Percentiles rank a stretch among this genome's conserved stretches.
Conservation (phyloP, 805 yeast genomes). For the Suhomyces faveliae region DNA sequence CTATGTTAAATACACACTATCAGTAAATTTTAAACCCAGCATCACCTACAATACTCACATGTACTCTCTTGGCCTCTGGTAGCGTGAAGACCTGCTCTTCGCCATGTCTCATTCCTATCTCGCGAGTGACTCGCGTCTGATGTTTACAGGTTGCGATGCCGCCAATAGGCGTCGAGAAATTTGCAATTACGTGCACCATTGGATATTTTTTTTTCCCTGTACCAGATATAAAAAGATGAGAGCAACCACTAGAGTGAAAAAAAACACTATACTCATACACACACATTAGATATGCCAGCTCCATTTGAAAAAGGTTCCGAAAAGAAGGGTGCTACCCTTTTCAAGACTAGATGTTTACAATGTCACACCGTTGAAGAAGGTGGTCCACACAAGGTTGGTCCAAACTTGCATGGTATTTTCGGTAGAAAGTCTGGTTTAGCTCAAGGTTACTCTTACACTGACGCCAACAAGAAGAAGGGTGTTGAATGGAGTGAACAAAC, state of each 20-base stretch:
- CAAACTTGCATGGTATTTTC: slow-evolving; percentile 92
- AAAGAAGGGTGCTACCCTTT: slow-evolving; percentile 92
- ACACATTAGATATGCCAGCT: slow-evolving; percentile 38
- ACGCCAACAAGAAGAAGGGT: slow-evolving; percentile 96
- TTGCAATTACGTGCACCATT: slow-evolving; percentile 9
- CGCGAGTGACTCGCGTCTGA: not conserved
- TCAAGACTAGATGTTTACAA: slow-evolving; percentile 98
- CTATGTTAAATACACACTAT: not conserved
- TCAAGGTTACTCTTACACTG: slow-evolving; percentile 93
- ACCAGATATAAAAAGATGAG: slow-evolving; percentile 6
- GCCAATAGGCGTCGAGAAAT: slow-evolving; percentile 12
- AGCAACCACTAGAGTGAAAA: not conserved
- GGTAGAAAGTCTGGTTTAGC: slow-evolving; percentile 93
- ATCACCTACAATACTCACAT: not conserved
- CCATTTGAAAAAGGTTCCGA: slow-evolving; percentile 42
- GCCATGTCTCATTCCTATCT: not conserved
- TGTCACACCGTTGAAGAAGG: slow-evolving; percentile 97
- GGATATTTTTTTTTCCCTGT: slow-evolving; percentile 6
- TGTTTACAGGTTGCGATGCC: slow-evolving; percentile 2
- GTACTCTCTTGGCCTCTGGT: not conserved
- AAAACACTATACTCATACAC: slow-evolving; percentile 2
- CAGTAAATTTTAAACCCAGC: not conserved
- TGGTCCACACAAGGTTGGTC: slow-evolving; percentile 99
- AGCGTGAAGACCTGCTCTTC: not conserved
- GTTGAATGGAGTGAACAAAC: slow-evolving; percentile 84